Base-by-base conservation (phyloP, 2,329 filamentous ascomycete genomes). In the Bisporella sp. region DNA sequence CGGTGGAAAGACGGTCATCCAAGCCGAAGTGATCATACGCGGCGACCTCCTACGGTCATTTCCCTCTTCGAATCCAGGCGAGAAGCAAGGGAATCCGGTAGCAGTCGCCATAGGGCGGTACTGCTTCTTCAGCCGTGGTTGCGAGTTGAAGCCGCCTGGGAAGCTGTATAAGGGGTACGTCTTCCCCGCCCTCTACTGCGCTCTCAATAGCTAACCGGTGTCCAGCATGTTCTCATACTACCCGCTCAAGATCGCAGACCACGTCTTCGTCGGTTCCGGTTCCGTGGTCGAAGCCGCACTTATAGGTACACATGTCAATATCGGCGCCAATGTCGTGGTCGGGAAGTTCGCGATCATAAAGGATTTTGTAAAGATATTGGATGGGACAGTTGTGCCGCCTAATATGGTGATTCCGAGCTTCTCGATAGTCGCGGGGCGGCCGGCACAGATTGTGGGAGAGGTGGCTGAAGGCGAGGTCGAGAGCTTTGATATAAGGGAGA, bases 371-470 rank as follows among this genome's bases (percentile, higher is more conserved):
- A 85, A 86, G 66, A 82, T 99, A 40, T 71, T 97, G 58, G 89
- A 96, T 53, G 86, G 86, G 31, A 82, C 88, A 0, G 84, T 96
- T 4, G 79, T 99, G 5, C 87, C 93, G 2, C 76, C 86, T 0
- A 86, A 89, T 54, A 95, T 95, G 84, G 89, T 97, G 29, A 86
- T 97, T 49, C 90, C 92, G 1, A 91, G 89, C 64, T 95, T 93
- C 66, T 91, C 85, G 49, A 81, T 97, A 49, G 90, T 99, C n/a
- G 92, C 85, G 0, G 90, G 90, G 0, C 75, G 80, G 63, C 90
- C 90, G 1, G 90, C 84, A 0, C 75, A 85, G 50, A 85, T 95
- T 45, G 78, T 95, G 4, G 89, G 87, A 1, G 89, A 95, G 70
- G 77, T 95, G 2, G 81, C 83, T 0, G 85, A 89, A 64, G 86